phyloP scores from a whole-genome alignment of 495 filamentous ascomycete genomes.

The Tuber aestivum region DNA sequence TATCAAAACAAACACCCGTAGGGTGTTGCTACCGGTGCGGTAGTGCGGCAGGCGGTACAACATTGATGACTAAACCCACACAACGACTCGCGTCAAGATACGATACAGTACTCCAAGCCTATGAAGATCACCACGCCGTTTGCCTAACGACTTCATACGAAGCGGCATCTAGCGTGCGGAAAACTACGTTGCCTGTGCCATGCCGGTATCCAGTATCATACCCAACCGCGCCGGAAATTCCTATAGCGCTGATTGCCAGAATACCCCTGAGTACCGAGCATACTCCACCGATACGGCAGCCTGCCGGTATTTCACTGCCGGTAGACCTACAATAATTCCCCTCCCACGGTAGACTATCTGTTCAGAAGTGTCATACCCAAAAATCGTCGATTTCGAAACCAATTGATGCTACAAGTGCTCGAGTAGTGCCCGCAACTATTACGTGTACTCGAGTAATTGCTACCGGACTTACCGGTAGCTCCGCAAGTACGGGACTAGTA shows the following conservation, averaged over 20 bases:
- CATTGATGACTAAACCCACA: neutral
- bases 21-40: too few species aligned
- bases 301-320: neutral
- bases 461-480: too few species aligned
- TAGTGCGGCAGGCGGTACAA: neutral
- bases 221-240: neutral
- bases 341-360: neutral
- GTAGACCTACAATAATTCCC: neutral
- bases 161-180: neutral
- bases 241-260: neutral
- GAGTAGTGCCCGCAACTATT: too few species aligned
- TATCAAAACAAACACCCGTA: constrained; percentile 20
- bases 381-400: neutral
- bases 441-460: too few species aligned
- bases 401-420: too few species aligned
- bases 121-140: neutral
- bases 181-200: neutral
- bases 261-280: neutral
- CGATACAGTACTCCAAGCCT: too few species aligned
- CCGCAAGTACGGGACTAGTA: too few species aligned
- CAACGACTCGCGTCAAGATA: neutral
- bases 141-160: neutral
- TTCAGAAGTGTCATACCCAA: neutral
- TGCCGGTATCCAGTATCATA: too few species aligned
- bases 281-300: neutral